A percentile compares a stretch with the other conserved stretches of the same genome.
Conservation (phyloP, 192 early-diverging fungal genomes). For the Coemansia sp. region DNA sequence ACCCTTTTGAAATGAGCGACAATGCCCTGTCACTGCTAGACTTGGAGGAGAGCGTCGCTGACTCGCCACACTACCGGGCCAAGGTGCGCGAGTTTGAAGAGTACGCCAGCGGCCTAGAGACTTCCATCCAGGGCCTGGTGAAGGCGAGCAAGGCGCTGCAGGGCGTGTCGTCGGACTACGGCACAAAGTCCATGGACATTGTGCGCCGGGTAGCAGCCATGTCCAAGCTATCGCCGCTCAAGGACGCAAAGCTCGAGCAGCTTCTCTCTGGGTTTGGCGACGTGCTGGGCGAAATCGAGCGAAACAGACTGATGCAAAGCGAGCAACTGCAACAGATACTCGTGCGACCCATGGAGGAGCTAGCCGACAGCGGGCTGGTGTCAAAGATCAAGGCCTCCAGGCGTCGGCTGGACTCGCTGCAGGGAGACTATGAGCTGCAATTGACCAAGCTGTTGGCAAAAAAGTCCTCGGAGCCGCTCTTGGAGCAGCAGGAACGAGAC, state of each 20-base stretch:
- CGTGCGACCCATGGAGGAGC: slow-evolving; percentile 68
- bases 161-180: slow-evolving; percentile 21
- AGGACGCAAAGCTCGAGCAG: slow-evolving; percentile 20
- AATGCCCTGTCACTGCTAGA: slow-evolving; percentile 24
- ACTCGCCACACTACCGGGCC: slow-evolving; percentile 48
- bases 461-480: slow-evolving; percentile 25
- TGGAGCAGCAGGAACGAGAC: slow-evolving; percentile 51
- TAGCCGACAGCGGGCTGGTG: slow-evolving; percentile 60
- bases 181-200: slow-evolving; percentile 16
- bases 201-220: slow-evolving; percentile 16
- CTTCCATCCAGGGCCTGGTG: slow-evolving; percentile 28
- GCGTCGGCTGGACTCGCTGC: slow-evolving; percentile 23
- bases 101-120: slow-evolving; percentile 38
- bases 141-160: slow-evolving; percentile 37
- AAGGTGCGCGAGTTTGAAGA: slow-evolving; percentile 42
- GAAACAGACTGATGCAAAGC: slow-evolving; percentile 44
- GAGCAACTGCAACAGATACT: slow-evolving; percentile 72
- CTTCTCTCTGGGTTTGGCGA: slow-evolving; percentile 20
- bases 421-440: slow-evolving; percentile 51
- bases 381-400: slow-evolving; percentile 7
- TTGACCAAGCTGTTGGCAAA: slow-evolving; percentile 30
- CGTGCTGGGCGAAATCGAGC: slow-evolving; percentile 40
- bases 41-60: slow-evolving; percentile 34
- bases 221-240: slow-evolving; percentile 25
- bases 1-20: slow-evolving; percentile 7